These are phyloP conservation scores for Candida patagonica DNA, from an alignment of 805 yeast genomes.

Conservation along the genomic window DNA sequence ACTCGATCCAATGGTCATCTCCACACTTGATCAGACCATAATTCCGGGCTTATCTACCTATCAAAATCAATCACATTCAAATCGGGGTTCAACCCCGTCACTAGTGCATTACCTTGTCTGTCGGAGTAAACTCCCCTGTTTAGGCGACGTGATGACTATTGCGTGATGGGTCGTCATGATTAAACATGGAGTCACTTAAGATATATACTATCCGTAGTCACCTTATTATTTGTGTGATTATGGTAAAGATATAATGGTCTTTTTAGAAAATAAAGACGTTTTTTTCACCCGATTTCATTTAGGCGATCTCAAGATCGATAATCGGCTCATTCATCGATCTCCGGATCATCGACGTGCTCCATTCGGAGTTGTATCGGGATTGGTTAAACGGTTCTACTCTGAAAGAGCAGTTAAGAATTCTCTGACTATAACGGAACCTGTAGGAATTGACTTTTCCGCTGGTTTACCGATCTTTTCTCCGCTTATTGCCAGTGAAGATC, in stretches of 20 bases:
- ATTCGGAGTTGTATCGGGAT: not conserved
- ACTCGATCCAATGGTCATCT: no score
- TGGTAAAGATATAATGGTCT: not conserved
- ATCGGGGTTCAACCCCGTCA: no score
- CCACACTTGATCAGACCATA: no score
- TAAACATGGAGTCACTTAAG: no score
- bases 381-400: not conserved
- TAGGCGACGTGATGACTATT: no score
- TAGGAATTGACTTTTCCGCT: not conserved
- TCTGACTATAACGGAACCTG: not conserved
- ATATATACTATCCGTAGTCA: no score
- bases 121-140: no score
- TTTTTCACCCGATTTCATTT: not conserved
- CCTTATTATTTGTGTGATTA: no score
- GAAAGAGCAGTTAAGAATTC: not conserved
- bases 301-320: not conserved
- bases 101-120: no score
- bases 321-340: not conserved
- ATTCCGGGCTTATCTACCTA: no score
- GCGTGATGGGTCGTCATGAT: no score
- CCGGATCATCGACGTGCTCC: conserved; percentile 1
- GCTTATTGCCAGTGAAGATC: conserved; percentile 1
- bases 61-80: no score
- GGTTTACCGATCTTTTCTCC: not conserved
- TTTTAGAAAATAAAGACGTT: not conserved